A percentile compares a stretch with the other conserved stretches of the same genome.
phyloP scores from a whole-genome alignment of 495 filamentous ascomycete species.

The Chaetomium cochliodes region DNA sequence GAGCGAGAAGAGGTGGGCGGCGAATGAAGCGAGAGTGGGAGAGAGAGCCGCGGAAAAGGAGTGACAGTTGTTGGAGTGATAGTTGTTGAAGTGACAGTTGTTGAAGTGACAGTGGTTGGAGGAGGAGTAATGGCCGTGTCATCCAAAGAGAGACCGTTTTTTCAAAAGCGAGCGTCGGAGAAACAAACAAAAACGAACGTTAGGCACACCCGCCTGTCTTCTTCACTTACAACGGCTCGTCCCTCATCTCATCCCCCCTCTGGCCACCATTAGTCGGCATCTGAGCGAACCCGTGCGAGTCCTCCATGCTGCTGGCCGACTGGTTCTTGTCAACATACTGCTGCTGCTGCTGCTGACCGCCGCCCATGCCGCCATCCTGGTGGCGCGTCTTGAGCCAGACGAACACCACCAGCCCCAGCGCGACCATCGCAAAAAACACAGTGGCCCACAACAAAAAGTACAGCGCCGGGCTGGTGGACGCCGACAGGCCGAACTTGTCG shows the following conservation, averaged over 20 bases:
- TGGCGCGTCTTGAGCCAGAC: background rate
- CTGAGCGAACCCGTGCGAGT: background rate
- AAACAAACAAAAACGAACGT: constrained; percentile 3
- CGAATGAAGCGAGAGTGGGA: too few species aligned
- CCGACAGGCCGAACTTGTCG: constrained; percentile 45
- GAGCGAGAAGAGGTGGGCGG: background rate
- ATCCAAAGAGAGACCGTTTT: too few species aligned
- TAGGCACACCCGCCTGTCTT: background rate
- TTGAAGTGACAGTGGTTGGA: too few species aligned
- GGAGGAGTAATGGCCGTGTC: too few species aligned
- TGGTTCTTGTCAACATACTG: constrained; percentile 7
- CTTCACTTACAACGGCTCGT: background rate
- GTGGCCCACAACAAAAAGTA: constrained; percentile 40
- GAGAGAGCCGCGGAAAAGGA: background rate
- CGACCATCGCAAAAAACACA: constrained; percentile 8
- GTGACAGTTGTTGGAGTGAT: background rate
- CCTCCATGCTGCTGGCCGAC: background rate
- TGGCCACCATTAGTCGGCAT: background rate
- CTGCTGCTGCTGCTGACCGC: background rate
- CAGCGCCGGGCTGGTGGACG: constrained; percentile 64
- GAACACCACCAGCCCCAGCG: constrained; percentile 4
- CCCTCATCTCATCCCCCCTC: background rate
- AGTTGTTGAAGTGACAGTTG: too few species aligned
- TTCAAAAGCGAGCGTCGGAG: background rate
- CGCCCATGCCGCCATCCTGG: background rate